These are phyloP conservation scores for Aspergillus bombycis DNA, from an alignment of 2,329 filamentous ascomycete genomes.

Conservation along the genomic window DNA sequence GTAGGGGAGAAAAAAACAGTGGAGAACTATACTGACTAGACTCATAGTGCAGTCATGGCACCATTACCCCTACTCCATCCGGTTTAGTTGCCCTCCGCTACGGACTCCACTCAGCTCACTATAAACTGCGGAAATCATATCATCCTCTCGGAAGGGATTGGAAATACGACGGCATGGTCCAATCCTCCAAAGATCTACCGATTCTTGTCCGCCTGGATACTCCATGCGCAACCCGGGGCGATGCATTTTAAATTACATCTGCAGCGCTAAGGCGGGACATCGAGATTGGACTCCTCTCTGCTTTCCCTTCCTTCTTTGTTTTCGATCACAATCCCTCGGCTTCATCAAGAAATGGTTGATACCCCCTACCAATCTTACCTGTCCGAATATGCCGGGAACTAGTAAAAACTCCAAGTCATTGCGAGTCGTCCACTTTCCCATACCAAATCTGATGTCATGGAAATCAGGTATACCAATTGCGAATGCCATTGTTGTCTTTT, in stretches of 20 bases:
- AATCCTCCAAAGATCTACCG: not conserved
- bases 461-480: not conserved
- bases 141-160: not conserved
- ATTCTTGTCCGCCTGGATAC: not conserved
- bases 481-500: not conserved
- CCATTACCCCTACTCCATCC: not conserved
- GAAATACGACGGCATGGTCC: not conserved
- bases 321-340: not conserved
- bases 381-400: not conserved
- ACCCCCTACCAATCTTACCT: not conserved
- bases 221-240: not conserved
- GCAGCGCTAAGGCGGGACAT: conserved; percentile 1
- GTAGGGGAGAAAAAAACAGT: not conserved
- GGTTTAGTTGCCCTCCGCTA: not conserved
- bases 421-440: not conserved
- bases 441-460: not conserved
- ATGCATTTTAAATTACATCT: conserved; percentile 1
- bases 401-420: not conserved
- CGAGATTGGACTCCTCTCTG: not conserved
- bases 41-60: not conserved
- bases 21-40: not conserved
- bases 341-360: not conserved
- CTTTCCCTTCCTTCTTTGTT: not conserved
- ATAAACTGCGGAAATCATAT: not conserved
- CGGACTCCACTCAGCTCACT: not conserved